Evolutionary conservation across 192 early-diverging fungal species (phyloP).

Genomic region (Paraglomus occultum): DNA sequence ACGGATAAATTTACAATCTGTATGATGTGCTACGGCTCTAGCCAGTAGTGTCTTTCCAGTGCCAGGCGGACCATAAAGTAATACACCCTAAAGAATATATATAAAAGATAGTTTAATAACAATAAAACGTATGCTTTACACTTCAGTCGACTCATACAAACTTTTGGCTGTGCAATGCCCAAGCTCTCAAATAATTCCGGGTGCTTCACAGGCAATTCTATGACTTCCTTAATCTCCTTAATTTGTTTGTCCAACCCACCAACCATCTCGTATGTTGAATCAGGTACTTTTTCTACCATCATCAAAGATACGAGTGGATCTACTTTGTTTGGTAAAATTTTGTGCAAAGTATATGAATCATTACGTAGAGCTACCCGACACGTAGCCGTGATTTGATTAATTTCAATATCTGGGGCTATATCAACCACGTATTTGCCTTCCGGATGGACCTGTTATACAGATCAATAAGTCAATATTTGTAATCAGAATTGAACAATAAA

Average conservation of each 20-base stretch:
- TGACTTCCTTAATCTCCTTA: slow-evolving; percentile 99
- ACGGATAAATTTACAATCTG: slow-evolving; percentile 88
- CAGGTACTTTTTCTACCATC: slow-evolving; percentile 99
- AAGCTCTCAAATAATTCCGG: slow-evolving; percentile 97
- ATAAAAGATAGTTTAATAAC: slow-evolving; percentile 4
- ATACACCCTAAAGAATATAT: slow-evolving; percentile 62
- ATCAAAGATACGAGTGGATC: slow-evolving; percentile 99
- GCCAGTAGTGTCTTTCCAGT: slow-evolving; percentile 88
- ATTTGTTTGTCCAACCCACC: slow-evolving; percentile 99
- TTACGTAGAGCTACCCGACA: slow-evolving; percentile 89
- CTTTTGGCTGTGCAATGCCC: slow-evolving; percentile 98
- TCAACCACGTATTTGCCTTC: slow-evolving; percentile 99
- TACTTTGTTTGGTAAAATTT: slow-evolving; percentile 95
- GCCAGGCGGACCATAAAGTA: slow-evolving; percentile 88
- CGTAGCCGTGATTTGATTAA: slow-evolving; percentile 86
- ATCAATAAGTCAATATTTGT: not conserved
- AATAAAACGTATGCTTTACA: not conserved
- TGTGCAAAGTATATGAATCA: slow-evolving; percentile 92
- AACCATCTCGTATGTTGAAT: slow-evolving; percentile 99
- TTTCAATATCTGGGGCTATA: slow-evolving; percentile 88
- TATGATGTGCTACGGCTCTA: slow-evolving; percentile 90
- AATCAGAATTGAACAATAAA: slow-evolving; percentile 32
- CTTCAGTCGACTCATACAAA: slow-evolving; percentile 1
- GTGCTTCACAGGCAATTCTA: slow-evolving; percentile 99
- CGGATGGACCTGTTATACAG: slow-evolving; percentile 69